phyloP scores from a whole-genome alignment of 2,329 filamentous ascomycete species.

The Colletotrichum gigasporum region DNA sequence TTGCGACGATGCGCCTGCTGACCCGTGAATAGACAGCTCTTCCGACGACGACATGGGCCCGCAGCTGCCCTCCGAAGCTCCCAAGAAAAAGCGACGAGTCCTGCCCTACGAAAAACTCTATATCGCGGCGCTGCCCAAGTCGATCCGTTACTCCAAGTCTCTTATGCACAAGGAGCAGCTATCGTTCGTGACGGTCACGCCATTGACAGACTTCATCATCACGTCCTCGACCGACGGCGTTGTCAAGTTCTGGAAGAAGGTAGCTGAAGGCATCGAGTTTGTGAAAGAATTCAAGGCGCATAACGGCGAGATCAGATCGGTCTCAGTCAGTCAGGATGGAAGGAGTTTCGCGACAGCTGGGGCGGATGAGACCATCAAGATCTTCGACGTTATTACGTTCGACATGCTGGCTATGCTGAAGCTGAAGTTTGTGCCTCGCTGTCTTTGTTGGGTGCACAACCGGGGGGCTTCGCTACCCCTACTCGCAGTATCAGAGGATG shows the following conservation, averaged over 20 bases:
- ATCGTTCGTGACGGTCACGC: slow-evolving; percentile 87
- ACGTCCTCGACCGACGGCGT: slow-evolving; percentile 95
- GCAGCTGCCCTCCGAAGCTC: slow-evolving; percentile 81
- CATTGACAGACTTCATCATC: slow-evolving; percentile 92
- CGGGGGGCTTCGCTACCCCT: slow-evolving; percentile 88
- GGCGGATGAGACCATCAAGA: slow-evolving; percentile 79
- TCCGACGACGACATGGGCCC: slow-evolving; percentile 95
- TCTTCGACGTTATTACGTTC: slow-evolving; percentile 86
- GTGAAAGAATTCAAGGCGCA: slow-evolving; percentile 98
- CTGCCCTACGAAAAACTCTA: slow-evolving; percentile 97
- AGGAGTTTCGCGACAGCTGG: slow-evolving; percentile 93
- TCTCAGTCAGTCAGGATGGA: slow-evolving; percentile 88
- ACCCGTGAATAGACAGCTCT: slow-evolving; percentile 64
- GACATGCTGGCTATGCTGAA: slow-evolving; percentile 85
- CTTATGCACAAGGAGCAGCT: slow-evolving; percentile 99
- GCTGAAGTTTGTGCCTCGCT: slow-evolving; percentile 79
- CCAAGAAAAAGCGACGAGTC: slow-evolving; percentile 87
- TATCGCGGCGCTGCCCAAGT: slow-evolving; percentile 85
- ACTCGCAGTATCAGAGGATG: slow-evolving; percentile 83
- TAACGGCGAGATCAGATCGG: slow-evolving; percentile 81
- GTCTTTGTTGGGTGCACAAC: slow-evolving; percentile 91
- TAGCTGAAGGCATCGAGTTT: slow-evolving; percentile 89
- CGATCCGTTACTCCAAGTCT: slow-evolving; percentile 88
- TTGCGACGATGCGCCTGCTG: not conserved
- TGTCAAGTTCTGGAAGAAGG: slow-evolving; percentile 99